Base-by-base conservation (phyloP, 2,329 filamentous ascomycete genomes). In the Ascochyta fabae region DNA sequence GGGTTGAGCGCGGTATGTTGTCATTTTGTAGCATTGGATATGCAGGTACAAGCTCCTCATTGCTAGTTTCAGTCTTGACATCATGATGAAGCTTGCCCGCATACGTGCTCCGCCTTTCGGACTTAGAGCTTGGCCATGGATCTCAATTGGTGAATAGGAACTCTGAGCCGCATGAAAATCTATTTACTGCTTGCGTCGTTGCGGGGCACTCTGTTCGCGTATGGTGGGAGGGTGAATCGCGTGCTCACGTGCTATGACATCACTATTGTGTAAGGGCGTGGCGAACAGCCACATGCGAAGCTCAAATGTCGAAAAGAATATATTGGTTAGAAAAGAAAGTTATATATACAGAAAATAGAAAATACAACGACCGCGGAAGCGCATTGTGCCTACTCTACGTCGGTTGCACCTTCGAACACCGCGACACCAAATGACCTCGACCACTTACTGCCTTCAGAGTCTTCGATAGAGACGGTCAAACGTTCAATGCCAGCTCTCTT, bases 381-480 rank as follows among this genome's bases (percentile, higher is more conserved):
- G 10, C 29, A 31, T 6, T 10, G 24, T 4, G 12, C n/a, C 23
- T 42, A 50, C 23, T 43, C 39, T 4, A 15, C 33, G 22, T 52
- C 42, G n/a, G 35, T 36, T 12, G 58, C 55, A 10, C 53, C 60
- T 36, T 55, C 55, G 41, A 59, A 61, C 8, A 63, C 22, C 15
- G 58, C 59, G 31, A 64, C n/a, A 24, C 58, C 61, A 39, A 61
- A 47, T 2, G 48, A 15, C 19, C 52, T 48, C 15, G 45, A 31
- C 56, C 58, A 64, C 27, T 39, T 46, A 27, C 61, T 64, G 3
- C 59, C 61, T 19, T 53, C 56, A 16, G 22, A 35, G 33, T 61
- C 61, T n/a, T 52, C 38, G 13, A 64, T 41, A 0, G 34, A 33
- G 3, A 64, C 34, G 8, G 34, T 47, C 7, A 64, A 31, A 1